Evolutionary conservation across 1,139 yeast genomes (phyloP), one percentile per base, ranked within the genome.

Genomic region (Hansenula lynferdii): DNA sequence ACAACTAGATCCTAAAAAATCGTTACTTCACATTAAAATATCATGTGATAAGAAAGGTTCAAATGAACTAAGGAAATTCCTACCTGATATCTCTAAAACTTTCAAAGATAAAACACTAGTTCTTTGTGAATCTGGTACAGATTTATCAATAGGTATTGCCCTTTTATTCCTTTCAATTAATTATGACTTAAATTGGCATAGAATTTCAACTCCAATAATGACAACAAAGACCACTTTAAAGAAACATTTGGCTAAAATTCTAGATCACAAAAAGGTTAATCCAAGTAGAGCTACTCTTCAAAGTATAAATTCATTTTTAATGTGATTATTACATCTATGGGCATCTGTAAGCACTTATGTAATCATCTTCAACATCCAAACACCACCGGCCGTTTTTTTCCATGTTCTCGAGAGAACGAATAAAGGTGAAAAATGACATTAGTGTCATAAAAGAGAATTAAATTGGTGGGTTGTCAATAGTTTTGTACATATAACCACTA

Each of bases 261-360:
- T 71, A 19, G 61, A 67, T 5, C 50, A 61, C 4, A 59, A 69
- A 18, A 72, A 70, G 34, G 75, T 75, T 8, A 85, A 85, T 44
- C 95, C 96, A 0, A 80, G 90, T 43, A 64, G 96, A 38, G 78
- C 85, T 21, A 82, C 94, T 0, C 61, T 86, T 30, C 92, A 84
- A 48, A 73, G 83, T 41, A 70, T 80, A 5, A 80, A 80, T 47
- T 59, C 73, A 11, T 70, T 53, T 45, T 46, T 75, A 9, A 61
- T 64, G 66, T 76, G 65, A 55, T 28, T 14, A 27, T 56, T 24
- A 24, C 11, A 10, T 24, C 26, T 24, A 24, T 24, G 5, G 15
- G 12, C 15, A 6, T 24, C n/a, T 5, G 6, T 24, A 24, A 24
- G 12, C 26, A 5, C 26, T 24, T 5, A 24, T 8, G 10, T 24